A percentile compares a stretch with the other conserved stretches of the same genome.
phyloP scores from a whole-genome alignment of 805 yeast genomes.

The Candida sakaeoensis region DNA sequence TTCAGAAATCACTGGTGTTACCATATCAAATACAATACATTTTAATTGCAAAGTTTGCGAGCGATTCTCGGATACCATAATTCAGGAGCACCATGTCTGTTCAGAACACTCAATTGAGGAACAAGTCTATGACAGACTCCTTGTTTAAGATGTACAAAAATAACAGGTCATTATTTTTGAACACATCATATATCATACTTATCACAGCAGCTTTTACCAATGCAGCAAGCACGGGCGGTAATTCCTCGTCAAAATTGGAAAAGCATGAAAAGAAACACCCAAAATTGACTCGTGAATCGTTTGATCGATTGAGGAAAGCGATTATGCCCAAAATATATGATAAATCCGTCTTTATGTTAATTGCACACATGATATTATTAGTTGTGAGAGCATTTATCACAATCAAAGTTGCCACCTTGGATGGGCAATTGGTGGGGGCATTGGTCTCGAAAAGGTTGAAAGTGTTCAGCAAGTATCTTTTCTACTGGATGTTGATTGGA shows the following conservation, averaged over 20 bases:
- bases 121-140: constrained; percentile 11
- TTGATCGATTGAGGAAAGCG: constrained; percentile 26
- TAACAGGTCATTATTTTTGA: constrained; percentile 37
- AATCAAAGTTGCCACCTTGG: constrained; percentile 78
- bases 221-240: constrained; percentile 27
- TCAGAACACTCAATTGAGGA: background rate
- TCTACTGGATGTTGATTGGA: constrained; percentile 80
- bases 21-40: too few species aligned
- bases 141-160: constrained; percentile 34
- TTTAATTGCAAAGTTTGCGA: too few species aligned
- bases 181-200: constrained; percentile 39
- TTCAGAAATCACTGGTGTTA: too few species aligned
- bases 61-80: background rate
- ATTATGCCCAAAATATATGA: constrained; percentile 31
- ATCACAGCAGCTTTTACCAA: constrained; percentile 42
- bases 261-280: constrained; percentile 16
- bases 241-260: background rate
- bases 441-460: constrained; percentile 68
- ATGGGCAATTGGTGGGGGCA: constrained; percentile 80
- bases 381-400: constrained; percentile 70
- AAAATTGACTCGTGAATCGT: constrained; percentile 28
- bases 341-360: constrained; percentile 34
- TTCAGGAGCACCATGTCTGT: background rate
- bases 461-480: constrained; percentile 57
- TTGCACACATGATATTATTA: constrained; percentile 55